Evolutionary conservation across 2,329 filamentous ascomycete genomes (phyloP).

Genomic region (Teratosphaeria nubilosa): DNA sequence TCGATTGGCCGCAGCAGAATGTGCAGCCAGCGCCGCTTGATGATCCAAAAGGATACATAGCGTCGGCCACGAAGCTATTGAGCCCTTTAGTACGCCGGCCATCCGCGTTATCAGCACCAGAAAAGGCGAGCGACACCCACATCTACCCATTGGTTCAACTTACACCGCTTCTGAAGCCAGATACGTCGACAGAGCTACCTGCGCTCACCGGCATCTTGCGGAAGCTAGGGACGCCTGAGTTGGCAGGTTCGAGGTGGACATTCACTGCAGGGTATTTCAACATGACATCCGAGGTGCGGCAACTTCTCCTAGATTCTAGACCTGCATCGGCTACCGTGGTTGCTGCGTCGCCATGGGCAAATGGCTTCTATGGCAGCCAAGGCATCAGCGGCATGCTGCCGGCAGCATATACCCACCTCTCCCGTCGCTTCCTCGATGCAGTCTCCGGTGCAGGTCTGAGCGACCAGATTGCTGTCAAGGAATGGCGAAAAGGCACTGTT

Average conservation of each 20-base stretch:
- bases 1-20: slow-evolving; percentile 68
- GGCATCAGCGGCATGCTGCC: slow-evolving; percentile 86
- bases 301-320: slow-evolving; percentile 64
- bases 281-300: slow-evolving; percentile 74
- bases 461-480: slow-evolving; percentile 60
- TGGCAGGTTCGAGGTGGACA: slow-evolving; percentile 70
- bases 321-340: slow-evolving; percentile 69
- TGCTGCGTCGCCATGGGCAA: slow-evolving; percentile 85
- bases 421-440: slow-evolving; percentile 65
- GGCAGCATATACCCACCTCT: slow-evolving; percentile 82
- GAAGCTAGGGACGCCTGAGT: slow-evolving; percentile 50
- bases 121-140: slow-evolving; percentile 50
- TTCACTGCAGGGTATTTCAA: slow-evolving; percentile 99
- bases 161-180: slow-evolving; percentile 68
- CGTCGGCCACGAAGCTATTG: slow-evolving; percentile 57
- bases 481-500: slow-evolving; percentile 79
- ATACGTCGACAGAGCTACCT: slow-evolving; percentile 81
- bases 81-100: slow-evolving; percentile 50
- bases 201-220: slow-evolving; percentile 66
- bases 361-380: slow-evolving; percentile 84
- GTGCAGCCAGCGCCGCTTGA: slow-evolving; percentile 64
- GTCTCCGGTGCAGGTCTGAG: slow-evolving; percentile 44
- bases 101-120: slow-evolving; percentile 8
- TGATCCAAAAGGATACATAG: slow-evolving; percentile 58
- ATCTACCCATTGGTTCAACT: slow-evolving; percentile 84